phyloP scores from a whole-genome alignment of 768 basidiomycete genomes.

The Agaricus sinodeliciosus region DNA sequence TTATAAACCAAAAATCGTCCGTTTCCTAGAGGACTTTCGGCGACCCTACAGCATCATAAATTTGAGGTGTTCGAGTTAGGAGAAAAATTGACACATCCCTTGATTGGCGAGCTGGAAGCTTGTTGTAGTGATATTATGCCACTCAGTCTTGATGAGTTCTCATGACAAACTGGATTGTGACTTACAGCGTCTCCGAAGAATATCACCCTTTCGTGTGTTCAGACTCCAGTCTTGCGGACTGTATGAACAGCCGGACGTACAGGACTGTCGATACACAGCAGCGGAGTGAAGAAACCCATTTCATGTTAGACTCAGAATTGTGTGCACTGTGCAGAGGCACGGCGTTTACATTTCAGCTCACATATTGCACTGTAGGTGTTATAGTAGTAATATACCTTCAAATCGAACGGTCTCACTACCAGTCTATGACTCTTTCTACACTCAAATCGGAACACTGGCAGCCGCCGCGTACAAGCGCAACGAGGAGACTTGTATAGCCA shows the following conservation, averaged over 20 bases:
- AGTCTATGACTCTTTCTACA: too few species aligned
- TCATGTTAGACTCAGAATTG: background rate
- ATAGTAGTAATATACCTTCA: too few species aligned
- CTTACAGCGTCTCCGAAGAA: constrained; percentile 40
- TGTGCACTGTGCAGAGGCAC: background rate
- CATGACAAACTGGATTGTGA: background rate
- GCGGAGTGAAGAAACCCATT: constrained; percentile 6
- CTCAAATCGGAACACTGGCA: too few species aligned
- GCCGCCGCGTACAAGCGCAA: too few species aligned
- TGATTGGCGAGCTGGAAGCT: constrained; percentile 25
- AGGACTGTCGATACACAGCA: constrained; percentile 24
- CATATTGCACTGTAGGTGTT: too few species aligned
- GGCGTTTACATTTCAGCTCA: background rate
- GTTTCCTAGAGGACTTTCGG: constrained; percentile 21
- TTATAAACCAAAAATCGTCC: constrained; percentile 22
- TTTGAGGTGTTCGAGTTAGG: constrained; percentile 20
- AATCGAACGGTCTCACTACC: too few species aligned
- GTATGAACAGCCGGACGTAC: constrained; percentile 36
- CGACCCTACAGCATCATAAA: constrained; percentile 29
- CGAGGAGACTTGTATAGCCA: too few species aligned
- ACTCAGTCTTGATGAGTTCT: constrained; percentile 3
- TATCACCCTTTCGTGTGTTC: constrained; percentile 28
- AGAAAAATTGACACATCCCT: constrained; percentile 19
- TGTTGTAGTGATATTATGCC: constrained; percentile 45
- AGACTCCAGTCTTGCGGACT: constrained; percentile 28